A percentile compares a stretch with the other conserved stretches of the same genome.
phyloP scores from a whole-genome alignment of 495 filamentous ascomycete species.

The Saxophila tyrrhenica region DNA sequence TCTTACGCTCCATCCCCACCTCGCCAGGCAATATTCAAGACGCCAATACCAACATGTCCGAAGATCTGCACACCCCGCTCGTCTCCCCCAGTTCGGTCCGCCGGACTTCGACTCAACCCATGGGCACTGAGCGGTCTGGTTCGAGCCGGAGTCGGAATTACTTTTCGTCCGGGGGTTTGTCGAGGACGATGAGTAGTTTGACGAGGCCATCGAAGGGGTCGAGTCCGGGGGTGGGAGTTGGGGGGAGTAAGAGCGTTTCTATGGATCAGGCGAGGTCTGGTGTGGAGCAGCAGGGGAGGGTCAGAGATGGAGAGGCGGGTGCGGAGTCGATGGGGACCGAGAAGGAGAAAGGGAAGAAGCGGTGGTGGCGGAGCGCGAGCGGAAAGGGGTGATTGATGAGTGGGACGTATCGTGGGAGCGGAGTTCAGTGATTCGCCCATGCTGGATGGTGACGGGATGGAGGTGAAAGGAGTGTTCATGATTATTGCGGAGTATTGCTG shows the following conservation, averaged over 20 bases:
- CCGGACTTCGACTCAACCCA: background rate
- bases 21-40: no score
- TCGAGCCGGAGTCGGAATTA: background rate
- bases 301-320: background rate
- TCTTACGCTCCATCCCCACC: background rate
- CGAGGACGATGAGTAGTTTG: background rate
- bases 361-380: constrained; percentile 20
- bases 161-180: background rate
- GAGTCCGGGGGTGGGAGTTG: background rate
- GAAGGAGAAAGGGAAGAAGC: constrained; percentile 13
- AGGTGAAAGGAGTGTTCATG: background rate
- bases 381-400: constrained; percentile 25
- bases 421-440: no score
- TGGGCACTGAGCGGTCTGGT: background rate
- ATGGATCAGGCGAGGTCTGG: background rate
- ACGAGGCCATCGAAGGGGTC: background rate
- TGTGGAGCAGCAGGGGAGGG: no score
- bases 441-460: no score
- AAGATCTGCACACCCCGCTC: background rate
- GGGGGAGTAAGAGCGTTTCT: background rate
- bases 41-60: no score
- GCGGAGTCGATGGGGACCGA: background rate
- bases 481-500: background rate
- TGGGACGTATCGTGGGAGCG: constrained; percentile 20
- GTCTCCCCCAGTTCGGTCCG: background rate